Evolutionary conservation across 495 filamentous ascomycete species (phyloP).

Genomic region (Penicillium pancosmium): DNA sequence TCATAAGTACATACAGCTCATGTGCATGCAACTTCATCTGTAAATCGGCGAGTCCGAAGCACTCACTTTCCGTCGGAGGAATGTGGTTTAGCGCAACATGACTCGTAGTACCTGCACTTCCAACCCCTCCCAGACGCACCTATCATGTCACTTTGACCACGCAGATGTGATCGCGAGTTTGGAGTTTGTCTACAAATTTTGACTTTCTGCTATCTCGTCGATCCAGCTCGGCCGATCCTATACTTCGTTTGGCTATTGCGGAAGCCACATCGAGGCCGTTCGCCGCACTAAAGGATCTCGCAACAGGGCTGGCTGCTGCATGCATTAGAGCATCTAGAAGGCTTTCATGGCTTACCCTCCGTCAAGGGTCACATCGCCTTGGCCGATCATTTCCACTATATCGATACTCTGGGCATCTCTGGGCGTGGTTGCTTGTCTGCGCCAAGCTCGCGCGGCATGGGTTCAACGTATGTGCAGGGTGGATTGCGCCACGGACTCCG

Average conservation of each 20-base stretch:
- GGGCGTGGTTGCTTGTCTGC: neutral
- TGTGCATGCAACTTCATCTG: too few species aligned
- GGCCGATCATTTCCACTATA: neutral
- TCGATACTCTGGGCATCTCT: neutral
- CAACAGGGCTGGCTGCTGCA: constrained; percentile 5
- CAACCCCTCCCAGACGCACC: neutral
- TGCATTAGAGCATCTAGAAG: constrained; percentile 4
- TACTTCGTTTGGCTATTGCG: constrained; percentile 17
- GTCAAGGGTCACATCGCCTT: constrained; percentile 21
- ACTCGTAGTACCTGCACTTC: neutral
- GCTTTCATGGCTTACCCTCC: constrained; percentile 3
- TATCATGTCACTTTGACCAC: neutral
- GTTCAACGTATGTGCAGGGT: constrained; percentile 16
- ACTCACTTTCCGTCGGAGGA: constrained; percentile 7
- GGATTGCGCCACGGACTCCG: constrained; percentile 20
- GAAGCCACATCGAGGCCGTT: constrained; percentile 13
- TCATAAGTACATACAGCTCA: too few species aligned
- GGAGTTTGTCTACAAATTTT: neutral
- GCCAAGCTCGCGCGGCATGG: constrained; percentile 4
- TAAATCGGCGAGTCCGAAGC: neutral
- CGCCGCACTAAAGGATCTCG: constrained; percentile 15
- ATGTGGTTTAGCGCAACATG: neutral
- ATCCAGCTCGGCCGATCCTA: constrained; percentile 13
- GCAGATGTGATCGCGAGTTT: neutral
- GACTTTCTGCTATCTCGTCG: constrained; percentile 5